Conservation (phyloP, 2,329 filamentous ascomycete species). For the Coniochaeta hoffmannii region DNA sequence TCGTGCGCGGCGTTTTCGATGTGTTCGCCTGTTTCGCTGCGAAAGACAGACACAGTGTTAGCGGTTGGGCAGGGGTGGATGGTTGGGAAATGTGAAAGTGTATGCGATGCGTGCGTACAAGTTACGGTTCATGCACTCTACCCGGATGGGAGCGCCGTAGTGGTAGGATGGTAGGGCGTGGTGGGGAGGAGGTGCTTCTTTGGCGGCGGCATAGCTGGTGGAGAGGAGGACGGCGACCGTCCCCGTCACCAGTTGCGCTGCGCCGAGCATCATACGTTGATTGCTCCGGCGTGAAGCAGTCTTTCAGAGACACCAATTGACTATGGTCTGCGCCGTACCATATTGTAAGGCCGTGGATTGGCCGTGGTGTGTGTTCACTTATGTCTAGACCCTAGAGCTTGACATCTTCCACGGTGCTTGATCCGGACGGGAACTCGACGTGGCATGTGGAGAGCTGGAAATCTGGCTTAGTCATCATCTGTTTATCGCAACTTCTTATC, state of each 20-base stretch:
- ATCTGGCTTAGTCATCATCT: background rate
- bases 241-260: background rate
- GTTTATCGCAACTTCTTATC: background rate
- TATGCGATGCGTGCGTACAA: too few species aligned
- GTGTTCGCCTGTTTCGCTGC: conserved; percentile 81
- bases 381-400: too few species aligned
- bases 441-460: background rate
- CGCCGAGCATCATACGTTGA: background rate
- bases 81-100: too few species aligned
- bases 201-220: background rate
- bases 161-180: conserved; percentile 51
- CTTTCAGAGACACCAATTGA: background rate
- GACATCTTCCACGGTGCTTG: background rate
- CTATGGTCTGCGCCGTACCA: background rate
- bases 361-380: background rate
- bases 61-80: background rate
- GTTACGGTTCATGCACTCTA: conserved; percentile 69
- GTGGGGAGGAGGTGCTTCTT: background rate
- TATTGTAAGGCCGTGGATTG: background rate
- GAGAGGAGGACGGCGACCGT: background rate
- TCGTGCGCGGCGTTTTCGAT: conserved; percentile 74
- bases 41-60: background rate
- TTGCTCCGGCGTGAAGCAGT: background rate
- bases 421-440: background rate
- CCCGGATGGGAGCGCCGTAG: conserved; percentile 59